Percentiles rank a stretch among this genome's conserved stretches.
These are phyloP conservation scores for Ophiostoma perfectum DNA, from an alignment of 2,329 filamentous ascomycete species.

Conservation along the genomic window DNA sequence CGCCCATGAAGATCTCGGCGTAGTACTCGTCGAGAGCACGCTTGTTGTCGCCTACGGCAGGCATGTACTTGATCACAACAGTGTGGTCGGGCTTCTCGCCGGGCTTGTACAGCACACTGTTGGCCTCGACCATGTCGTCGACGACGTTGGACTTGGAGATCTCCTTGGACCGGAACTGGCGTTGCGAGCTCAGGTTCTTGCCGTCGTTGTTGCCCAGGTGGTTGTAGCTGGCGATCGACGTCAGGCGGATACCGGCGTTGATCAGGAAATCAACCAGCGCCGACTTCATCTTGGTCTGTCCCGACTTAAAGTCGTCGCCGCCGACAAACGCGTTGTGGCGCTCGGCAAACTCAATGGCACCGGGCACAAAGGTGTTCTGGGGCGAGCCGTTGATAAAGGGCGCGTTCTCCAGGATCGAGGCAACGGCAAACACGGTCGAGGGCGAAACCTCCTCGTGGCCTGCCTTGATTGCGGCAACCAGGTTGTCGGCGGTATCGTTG, in stretches of 20 bases:
- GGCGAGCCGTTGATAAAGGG: constrained; percentile 99
- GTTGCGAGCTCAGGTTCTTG: constrained; percentile 95
- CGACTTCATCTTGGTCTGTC: constrained; percentile 99
- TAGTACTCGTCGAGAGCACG: constrained; percentile 98
- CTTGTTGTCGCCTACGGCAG: constrained; percentile 97
- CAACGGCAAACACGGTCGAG: constrained; percentile 92
- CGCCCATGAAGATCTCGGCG: constrained; percentile 97
- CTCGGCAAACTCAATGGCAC: constrained; percentile 83
- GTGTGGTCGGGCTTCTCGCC: constrained; percentile 97
- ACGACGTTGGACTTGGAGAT: constrained; percentile 99
- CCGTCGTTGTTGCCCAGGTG: constrained; percentile 99
- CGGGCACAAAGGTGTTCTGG: constrained; percentile 97
- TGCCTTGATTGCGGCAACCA: constrained; percentile 77
- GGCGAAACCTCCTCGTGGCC: constrained; percentile 90
- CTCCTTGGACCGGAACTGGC: constrained; percentile 99
- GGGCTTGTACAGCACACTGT: constrained; percentile 80
- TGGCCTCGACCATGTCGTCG: constrained; percentile 98
- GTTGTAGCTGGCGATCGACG: constrained; percentile 98
- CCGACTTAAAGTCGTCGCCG: constrained; percentile 99
- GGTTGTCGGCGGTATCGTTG: constrained; percentile 94
- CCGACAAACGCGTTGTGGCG: constrained; percentile 85
- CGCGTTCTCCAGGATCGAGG: constrained; percentile 79
- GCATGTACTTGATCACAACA: constrained; percentile 99
- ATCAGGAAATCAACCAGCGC: constrained; percentile 97
- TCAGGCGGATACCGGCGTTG: constrained; percentile 97